A percentile compares a stretch with the other conserved stretches of the same genome.
Evolutionary conservation across 495 filamentous ascomycete species (phyloP).

Genomic region (Aspergillus conjunctus): DNA sequence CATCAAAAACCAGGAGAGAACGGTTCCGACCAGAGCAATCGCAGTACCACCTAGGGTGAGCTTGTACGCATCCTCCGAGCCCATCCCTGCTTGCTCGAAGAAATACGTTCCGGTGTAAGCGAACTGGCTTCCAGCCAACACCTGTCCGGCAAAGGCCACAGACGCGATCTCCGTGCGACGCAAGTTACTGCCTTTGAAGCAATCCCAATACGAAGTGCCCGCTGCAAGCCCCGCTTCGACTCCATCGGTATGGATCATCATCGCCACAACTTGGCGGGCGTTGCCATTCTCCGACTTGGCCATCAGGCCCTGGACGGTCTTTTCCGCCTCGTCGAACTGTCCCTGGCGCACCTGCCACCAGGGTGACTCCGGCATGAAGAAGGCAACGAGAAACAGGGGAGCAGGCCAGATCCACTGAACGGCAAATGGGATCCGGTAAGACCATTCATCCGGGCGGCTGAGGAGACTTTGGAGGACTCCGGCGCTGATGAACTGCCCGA

Average conservation of each 20-base stretch:
- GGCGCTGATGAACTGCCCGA: constrained; percentile 55
- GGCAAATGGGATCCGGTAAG: constrained; percentile 58
- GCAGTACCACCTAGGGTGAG: constrained; percentile 67
- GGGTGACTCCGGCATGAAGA: constrained; percentile 50
- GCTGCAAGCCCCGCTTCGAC: constrained; percentile 35
- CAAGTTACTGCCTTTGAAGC: constrained; percentile 42
- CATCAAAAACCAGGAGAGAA: constrained; percentile 66
- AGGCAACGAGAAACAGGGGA: constrained; percentile 40
- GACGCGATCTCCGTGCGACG: constrained; percentile 45
- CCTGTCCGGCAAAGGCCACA: constrained; percentile 27
- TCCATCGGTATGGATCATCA: constrained; percentile 44
- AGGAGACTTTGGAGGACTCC: constrained; percentile 49
- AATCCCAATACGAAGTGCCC: constrained; percentile 41
- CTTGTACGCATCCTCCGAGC: constrained; percentile 56
- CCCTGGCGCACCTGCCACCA: constrained; percentile 48
- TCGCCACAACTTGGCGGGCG: constrained; percentile 45
- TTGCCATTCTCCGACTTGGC: constrained; percentile 8
- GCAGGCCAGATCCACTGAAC: constrained; percentile 42
- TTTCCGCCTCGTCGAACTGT: constrained; percentile 47
- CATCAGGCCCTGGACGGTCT: constrained; percentile 45
- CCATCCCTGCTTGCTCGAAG: constrained; percentile 63
- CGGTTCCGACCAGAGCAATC: constrained; percentile 65
- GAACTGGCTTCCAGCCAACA: constrained; percentile 20
- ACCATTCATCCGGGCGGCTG: constrained; percentile 44
- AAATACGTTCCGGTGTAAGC: constrained; percentile 39